phyloP scores from a whole-genome alignment of 768 basidiomycete species.

The Russula griseocarnosa region DNA sequence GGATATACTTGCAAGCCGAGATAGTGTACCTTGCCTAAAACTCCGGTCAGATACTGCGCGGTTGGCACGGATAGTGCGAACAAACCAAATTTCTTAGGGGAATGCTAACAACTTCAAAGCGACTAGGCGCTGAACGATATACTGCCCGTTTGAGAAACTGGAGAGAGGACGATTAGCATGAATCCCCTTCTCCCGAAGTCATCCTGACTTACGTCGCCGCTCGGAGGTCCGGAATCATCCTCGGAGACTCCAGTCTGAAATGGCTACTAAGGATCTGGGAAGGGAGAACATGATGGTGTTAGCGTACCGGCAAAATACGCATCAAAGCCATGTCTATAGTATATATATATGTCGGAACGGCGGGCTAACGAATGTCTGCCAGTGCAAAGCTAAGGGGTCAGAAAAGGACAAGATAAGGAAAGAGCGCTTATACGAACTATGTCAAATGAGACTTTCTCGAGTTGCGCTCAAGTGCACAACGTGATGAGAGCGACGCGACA shows the following conservation, averaged over 20 bases:
- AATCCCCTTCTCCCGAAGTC: neutral
- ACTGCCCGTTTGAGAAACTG: conserved; percentile 27
- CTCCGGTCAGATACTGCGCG: neutral
- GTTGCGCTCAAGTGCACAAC: neutral
- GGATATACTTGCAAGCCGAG: conserved; percentile 33
- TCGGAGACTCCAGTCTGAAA: conserved; percentile 7
- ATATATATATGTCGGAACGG: neutral
- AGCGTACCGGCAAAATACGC: neutral
- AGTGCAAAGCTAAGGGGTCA: neutral
- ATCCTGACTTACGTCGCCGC: conserved; percentile 15
- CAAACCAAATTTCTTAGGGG: conserved; percentile 29
- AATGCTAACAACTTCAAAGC: conserved; percentile 16
- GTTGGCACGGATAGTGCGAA: neutral
- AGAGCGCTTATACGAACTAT: neutral
- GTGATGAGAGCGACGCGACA: neutral
- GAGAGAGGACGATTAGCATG: conserved; percentile 27
- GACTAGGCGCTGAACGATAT: conserved; percentile 15
- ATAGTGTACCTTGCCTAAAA: conserved; percentile 25
- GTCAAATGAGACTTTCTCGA: neutral
- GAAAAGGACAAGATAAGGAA: neutral
- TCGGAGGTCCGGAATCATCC: conserved; percentile 9
- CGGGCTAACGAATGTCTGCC: neutral
- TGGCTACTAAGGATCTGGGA: neutral
- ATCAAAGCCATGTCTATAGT: neutral
- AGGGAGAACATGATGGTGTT: conserved; percentile 18